Base-by-base conservation (phyloP, 2,329 filamentous ascomycete genomes). In the Pseudogymnoascus pannorum region DNA sequence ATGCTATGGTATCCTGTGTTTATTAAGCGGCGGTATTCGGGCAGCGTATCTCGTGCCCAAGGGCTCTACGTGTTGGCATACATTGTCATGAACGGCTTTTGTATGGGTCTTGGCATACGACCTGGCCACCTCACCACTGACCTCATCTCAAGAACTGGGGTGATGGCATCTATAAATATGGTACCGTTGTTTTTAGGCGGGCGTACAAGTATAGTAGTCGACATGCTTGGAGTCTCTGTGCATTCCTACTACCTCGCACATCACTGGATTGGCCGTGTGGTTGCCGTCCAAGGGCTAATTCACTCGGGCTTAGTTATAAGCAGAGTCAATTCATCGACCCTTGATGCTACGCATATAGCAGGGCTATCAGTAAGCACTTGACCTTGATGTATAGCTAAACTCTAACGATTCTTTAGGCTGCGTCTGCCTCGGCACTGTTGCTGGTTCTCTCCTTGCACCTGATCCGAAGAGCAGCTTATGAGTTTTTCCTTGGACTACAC, bases 101-200 rank as follows among this genome's bases (percentile, higher is more conserved):
- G 22, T 62, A 63, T 65, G 42, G 59, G 59, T 18, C 24, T 64
- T 42, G 40, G 42, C 4, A 42, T 64, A 35, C 9, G 33, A 9
- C 12, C 33, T 35, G 14, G 11, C 33, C 33, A 35, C 33, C 33
- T 35, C 33, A 35, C 33, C 14, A 38, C 36, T 61, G 62, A 67
- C 16, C 24, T 66, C 40, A 61, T 63, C 12, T 42, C 16, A 26
- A 48, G 66, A 9, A 57, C 59, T 14, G 62, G 64, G 5, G 42
- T 62, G 9, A 59, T 68, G 58, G 61, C 66, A 11, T 54, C 59
- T 4, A 35, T 67, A 9, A 69, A 69, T 33, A 20, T 66, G 16
- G 58, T 66, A 26, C 66, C 64, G 5, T 60, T 69, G 1, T 69
- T 67, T 33, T 60, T 64, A 3, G 64, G 63, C 38, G 64, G 64